Base-by-base conservation (phyloP, 2,329 filamentous ascomycete genomes). In the Ascochyta koolunga region DNA sequence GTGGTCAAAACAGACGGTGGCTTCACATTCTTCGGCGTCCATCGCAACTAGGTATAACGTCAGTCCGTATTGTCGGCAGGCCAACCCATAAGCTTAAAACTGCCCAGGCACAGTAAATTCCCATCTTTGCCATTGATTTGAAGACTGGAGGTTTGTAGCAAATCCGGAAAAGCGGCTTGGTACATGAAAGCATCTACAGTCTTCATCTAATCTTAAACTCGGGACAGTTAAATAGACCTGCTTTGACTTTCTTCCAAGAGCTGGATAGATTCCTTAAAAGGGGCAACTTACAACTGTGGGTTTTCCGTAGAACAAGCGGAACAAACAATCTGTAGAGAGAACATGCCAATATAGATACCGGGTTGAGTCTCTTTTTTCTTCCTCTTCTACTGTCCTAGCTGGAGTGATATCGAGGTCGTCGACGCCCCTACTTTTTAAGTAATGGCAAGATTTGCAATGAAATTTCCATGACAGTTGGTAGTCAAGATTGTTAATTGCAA, bases 391-490 rank as follows among this genome's bases (percentile, higher is more conserved):
- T 0, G 64, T 63, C 18, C 38, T 59, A 27, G 65, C 57, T 8
- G 62, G 65, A 1, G 44, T 24, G 3, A 38, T 39, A 33, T 70
- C 67, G n/a, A 71, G 43, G 3, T 56, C 52, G 41, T 69, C 62
- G 24, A 67, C 58, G 7, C 59, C 59, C 15, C 41, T 58, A 16
- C 45, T 44, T 33, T 64, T 68, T 3, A 69, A 18, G 22, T 54
- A 64, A 1, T 68, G 64, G 42, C 64, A 71, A 0, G 62, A 51
- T 40, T 69, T 69, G 51, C 60, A 58, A 42, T 71, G 68, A 19
- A 71, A 68, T 19, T 65, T 66, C 65, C 67, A 71, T 2, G 64
- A 60, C 6, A 70, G 50, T 31, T 68, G 66, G 35, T 68, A 69
- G 21, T 71, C 66, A 11, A 68, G 64, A 35, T 66, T 64, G 29